These are phyloP conservation scores for Aspergillus uvarum DNA, from an alignment of 2,329 filamentous ascomycete species.

Conservation along the genomic window DNA sequence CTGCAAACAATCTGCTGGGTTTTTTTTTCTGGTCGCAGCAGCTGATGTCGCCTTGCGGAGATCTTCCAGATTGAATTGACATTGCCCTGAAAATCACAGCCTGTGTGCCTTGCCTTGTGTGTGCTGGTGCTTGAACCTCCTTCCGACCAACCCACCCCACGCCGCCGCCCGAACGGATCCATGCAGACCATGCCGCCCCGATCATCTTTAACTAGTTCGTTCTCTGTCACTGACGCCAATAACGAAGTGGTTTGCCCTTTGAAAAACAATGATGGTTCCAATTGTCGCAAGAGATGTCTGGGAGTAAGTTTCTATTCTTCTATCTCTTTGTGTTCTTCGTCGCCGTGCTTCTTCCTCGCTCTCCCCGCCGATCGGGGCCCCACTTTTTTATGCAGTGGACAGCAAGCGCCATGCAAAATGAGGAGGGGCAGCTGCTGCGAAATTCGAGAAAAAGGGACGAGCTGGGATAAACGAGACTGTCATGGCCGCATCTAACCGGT, in stretches of 20 bases:
- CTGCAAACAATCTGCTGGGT: neutral
- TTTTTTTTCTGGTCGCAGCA: conserved; percentile 1
- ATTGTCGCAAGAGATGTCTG: conserved; percentile 95
- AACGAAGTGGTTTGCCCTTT: conserved; percentile 97
- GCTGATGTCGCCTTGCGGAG: conserved; percentile 16
- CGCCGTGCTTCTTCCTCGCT: conserved; percentile 6
- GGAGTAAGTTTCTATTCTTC: conserved; percentile 69
- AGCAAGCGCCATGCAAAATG: conserved; percentile 9
- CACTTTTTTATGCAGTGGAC: conserved; percentile 15
- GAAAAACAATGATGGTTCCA: conserved; percentile 92
- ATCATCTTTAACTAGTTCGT: conserved; percentile 82
- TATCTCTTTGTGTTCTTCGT: conserved; percentile 14
- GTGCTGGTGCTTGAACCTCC: conserved; percentile 11
- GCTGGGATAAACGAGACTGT: neutral
- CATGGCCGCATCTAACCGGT: conserved; percentile 9
- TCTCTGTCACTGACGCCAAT: conserved; percentile 86
- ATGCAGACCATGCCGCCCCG: conserved; percentile 78
- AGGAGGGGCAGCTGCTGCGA: neutral
- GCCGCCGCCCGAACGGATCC: conserved; percentile 29
- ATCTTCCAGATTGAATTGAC: conserved; percentile 16
- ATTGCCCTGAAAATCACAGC: conserved; percentile 8
- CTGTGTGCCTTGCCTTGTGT: conserved; percentile 4
- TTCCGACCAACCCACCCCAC: conserved; percentile 10
- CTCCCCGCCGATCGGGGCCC: conserved; percentile 10
- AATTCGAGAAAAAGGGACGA: neutral